These are phyloP conservation scores for Amanita rimosa DNA, from an alignment of 768 basidiomycete genomes.

Conservation along the genomic window DNA sequence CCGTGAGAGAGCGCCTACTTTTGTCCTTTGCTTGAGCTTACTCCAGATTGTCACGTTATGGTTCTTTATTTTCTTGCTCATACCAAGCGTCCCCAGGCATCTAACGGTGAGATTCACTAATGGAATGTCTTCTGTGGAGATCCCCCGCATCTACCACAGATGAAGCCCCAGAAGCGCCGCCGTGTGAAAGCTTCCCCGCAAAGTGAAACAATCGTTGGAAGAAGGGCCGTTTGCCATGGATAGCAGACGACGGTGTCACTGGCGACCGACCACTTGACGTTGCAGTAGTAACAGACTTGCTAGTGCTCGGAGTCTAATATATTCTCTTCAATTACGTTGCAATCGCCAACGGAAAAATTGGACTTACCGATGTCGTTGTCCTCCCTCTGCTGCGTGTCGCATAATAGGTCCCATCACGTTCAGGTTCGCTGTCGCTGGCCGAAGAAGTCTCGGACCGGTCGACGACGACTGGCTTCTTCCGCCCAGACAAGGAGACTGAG, in stretches of 20 bases:
- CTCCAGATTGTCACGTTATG: neutral
- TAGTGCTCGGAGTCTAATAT: slow-evolving; percentile 26
- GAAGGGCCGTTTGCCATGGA: slow-evolving; percentile 39
- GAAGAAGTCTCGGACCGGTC: slow-evolving; percentile 1
- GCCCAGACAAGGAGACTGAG: neutral
- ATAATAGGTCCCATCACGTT: neutral
- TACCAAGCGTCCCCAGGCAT: neutral
- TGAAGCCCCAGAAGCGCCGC: slow-evolving; percentile 25
- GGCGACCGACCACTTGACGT: slow-evolving; percentile 49
- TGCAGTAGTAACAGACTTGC: slow-evolving; percentile 43
- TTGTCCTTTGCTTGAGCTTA: neutral
- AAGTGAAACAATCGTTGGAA: slow-evolving; percentile 50
- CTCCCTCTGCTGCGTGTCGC: slow-evolving; percentile 20
- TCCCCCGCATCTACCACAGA: slow-evolving; percentile 22
- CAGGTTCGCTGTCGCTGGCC: slow-evolving; percentile 2
- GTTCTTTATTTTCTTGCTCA: neutral
- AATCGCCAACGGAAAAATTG: slow-evolving; percentile 8
- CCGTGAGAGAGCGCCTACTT: neutral
- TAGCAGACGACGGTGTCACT: slow-evolving; percentile 33
- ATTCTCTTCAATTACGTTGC: neutral
- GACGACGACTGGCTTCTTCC: neutral
- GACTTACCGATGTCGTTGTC: slow-evolving; percentile 61
- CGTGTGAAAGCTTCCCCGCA: slow-evolving; percentile 32
- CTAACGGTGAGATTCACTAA: slow-evolving; percentile 16
- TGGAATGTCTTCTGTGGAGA: slow-evolving; percentile 41